Conservation (phyloP, 495 filamentous ascomycete species). For the Neurospora sp. region DNA sequence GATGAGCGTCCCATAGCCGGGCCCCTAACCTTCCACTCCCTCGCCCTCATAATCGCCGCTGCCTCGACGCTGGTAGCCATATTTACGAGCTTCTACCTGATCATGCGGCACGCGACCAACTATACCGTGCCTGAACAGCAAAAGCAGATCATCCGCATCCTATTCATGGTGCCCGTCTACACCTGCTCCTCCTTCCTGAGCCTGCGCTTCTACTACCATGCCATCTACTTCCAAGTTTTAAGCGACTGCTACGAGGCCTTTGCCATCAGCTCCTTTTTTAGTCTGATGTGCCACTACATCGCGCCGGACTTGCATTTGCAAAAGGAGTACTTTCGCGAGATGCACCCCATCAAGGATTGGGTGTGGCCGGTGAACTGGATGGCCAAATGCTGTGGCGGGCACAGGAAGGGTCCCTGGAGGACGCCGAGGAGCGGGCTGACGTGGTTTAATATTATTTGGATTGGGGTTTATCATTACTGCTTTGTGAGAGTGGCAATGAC, state of each 20-base stretch:
- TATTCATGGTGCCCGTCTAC: slow-evolving; percentile 87
- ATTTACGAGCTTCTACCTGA: slow-evolving; percentile 50
- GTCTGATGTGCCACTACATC: slow-evolving; percentile 77
- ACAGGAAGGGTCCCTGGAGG: slow-evolving; percentile 53
- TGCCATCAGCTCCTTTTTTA: slow-evolving; percentile 83
- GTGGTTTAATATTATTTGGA: slow-evolving; percentile 92
- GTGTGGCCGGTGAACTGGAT: slow-evolving; percentile 64
- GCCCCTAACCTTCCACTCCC: slow-evolving; percentile 44
- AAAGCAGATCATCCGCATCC: slow-evolving; percentile 84
- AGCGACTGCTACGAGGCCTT: slow-evolving; percentile 90
- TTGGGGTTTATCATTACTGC: slow-evolving; percentile 84
- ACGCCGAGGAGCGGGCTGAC: slow-evolving; percentile 76
- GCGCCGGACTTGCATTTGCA: slow-evolving; percentile 72
- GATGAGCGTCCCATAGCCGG: slow-evolving; percentile 35
- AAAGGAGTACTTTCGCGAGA: slow-evolving; percentile 74
- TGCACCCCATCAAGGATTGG: slow-evolving; percentile 58
- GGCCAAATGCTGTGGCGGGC: slow-evolving; percentile 55
- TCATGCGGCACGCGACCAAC: slow-evolving; percentile 68
- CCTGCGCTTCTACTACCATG: slow-evolving; percentile 67
- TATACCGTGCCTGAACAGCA: slow-evolving; percentile 79
- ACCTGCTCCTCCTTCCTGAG: slow-evolving; percentile 67
- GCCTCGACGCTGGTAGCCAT: slow-evolving; percentile 46
- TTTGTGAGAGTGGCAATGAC: slow-evolving; percentile 80
- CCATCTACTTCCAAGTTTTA: slow-evolving; percentile 73
- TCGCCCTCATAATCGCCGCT: slow-evolving; percentile 43